Evolutionary conservation across 1,284 basidiomycete genomes (phyloP).

Genomic region (Inonotus hispidus): DNA sequence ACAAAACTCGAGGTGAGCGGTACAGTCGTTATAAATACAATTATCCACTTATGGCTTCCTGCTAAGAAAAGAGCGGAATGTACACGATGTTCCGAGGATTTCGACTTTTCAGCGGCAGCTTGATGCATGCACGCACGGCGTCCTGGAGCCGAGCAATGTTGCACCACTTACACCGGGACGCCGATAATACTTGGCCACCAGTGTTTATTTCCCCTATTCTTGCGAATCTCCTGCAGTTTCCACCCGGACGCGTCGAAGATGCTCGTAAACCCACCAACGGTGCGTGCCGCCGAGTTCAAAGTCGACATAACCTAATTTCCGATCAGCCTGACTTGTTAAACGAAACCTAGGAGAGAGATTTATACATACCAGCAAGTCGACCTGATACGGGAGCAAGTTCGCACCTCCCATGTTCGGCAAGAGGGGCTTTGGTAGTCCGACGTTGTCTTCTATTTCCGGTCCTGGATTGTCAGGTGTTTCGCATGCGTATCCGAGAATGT

Average conservation of each 20-base stretch:
- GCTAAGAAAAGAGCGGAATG: too few relatives aligned
- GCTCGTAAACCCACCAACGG: slow-evolving; percentile 5
- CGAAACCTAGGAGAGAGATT: background rate
- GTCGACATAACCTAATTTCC: too few relatives aligned
- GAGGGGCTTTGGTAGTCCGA: slow-evolving; percentile 14
- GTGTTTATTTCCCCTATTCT: background rate
- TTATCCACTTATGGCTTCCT: too few relatives aligned
- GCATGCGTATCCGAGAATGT: slow-evolving; percentile 22
- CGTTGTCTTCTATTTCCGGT: too few relatives aligned
- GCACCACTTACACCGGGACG: slow-evolving; percentile 2
- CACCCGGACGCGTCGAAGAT: background rate
- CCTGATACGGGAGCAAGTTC: slow-evolving; percentile 11
- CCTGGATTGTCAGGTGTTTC: too few relatives aligned
- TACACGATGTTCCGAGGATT: too few relatives aligned
- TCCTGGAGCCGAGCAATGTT: too few relatives aligned
- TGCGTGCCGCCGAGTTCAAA: slow-evolving; percentile 9
- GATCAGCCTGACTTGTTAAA: too few relatives aligned
- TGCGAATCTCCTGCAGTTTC: background rate
- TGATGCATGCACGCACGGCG: too few relatives aligned
- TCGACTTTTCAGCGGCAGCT: too few relatives aligned
- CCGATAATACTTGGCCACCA: background rate
- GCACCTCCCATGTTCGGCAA: slow-evolving; percentile 19
- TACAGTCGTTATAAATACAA: too few relatives aligned
- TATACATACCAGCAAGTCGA: slow-evolving; percentile 15
- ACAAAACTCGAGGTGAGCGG: too few relatives aligned